phyloP scores from a whole-genome alignment of 371 early-diverging fungal species.

The Rhizopus stolonifer region DNA sequence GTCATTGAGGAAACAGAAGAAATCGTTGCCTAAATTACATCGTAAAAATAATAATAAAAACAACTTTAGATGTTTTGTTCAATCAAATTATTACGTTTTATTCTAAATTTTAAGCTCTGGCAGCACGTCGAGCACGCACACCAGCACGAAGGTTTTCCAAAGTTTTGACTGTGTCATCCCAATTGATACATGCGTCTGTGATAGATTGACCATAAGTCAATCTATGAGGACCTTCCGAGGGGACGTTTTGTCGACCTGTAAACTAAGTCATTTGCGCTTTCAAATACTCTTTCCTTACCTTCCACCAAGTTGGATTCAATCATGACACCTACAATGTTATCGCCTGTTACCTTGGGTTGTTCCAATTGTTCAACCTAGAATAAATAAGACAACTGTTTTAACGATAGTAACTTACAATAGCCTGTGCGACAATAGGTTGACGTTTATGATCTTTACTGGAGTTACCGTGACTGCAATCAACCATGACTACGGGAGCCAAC shows the following conservation, averaged over 20 bases:
- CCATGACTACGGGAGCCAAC: conserved; percentile 73
- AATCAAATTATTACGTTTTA: too few species aligned
- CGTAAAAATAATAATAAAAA: not conserved
- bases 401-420: conserved; percentile 45
- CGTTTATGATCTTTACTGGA: conserved; percentile 73
- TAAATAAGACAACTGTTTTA: not conserved
- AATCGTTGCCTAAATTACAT: conserved; percentile 28
- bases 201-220: conserved; percentile 73
- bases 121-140: conserved; percentile 64
- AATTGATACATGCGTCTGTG: conserved; percentile 81
- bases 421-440: conserved; percentile 79
- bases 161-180: conserved; percentile 72
- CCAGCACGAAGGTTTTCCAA: conserved; percentile 65
- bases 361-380: conserved; percentile 39
- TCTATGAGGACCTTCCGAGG: conserved; percentile 58
- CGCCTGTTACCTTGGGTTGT: conserved; percentile 46
- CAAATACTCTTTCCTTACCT: conserved; percentile 24
- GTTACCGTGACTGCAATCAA: conserved; percentile 95
- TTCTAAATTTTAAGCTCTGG: conserved; percentile 16
- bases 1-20: conserved; percentile 59
- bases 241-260: conserved; percentile 65
- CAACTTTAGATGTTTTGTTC: not conserved
- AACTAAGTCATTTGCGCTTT: not conserved
- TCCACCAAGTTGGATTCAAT: conserved; percentile 80
- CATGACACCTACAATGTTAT: conserved; percentile 79